phyloP scores from a whole-genome alignment of 164 flowering plant genomes.

The Magnolia kwangsiensis region DNA sequence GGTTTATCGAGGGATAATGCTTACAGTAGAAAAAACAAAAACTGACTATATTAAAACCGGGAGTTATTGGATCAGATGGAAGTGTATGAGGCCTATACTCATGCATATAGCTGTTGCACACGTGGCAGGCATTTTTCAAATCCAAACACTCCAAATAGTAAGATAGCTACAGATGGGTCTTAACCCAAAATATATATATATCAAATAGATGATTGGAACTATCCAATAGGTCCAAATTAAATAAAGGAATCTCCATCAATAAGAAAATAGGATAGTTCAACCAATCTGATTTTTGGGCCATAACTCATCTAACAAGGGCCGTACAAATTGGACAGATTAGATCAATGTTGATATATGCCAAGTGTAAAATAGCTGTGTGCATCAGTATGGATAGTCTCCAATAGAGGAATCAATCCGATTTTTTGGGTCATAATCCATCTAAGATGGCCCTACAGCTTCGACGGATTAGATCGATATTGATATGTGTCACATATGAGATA shows the following conservation, averaged over 20 bases:
- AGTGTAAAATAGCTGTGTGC: neutral
- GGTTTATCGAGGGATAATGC: slow-evolving; percentile 16
- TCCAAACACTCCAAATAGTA: neutral
- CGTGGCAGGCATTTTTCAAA: neutral
- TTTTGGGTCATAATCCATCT: neutral
- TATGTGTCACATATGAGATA: neutral
- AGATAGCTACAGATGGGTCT: neutral
- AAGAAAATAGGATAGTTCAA: neutral
- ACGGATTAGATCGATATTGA: neutral
- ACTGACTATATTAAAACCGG: slow-evolving; percentile 13
- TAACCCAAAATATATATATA: neutral
- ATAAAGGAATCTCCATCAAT: neutral
- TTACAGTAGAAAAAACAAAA: slow-evolving; percentile 36
- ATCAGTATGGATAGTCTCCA: too few species aligned
- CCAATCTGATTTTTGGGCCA: neutral
- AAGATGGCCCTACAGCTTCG: neutral
- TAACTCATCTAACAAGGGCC: neutral
- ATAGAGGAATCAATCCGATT: neutral
- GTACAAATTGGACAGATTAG: neutral
- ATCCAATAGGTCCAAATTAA: neutral
- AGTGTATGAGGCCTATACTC: neutral
- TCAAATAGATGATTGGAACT: neutral
- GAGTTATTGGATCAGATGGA: neutral
- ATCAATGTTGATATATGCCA: neutral
- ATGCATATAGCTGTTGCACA: neutral